Evolutionary conservation across 495 filamentous ascomycete species (phyloP), one percentile per base, ranked within the genome.

Genomic region (Staphylotrichum longicolle): DNA sequence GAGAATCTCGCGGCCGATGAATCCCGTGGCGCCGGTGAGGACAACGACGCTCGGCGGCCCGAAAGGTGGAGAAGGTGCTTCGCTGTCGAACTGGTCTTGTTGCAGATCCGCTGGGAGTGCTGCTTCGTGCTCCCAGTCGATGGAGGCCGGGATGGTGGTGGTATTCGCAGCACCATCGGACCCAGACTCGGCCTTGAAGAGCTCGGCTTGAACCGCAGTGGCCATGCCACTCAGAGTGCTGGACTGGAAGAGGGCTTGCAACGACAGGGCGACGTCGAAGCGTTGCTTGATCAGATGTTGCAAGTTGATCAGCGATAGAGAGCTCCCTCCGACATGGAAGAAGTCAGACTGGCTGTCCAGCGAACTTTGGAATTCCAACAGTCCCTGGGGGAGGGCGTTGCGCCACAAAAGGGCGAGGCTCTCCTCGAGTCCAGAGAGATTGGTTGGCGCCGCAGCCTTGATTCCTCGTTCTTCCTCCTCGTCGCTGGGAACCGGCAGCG

Each of bases 11-110:
- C 54, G 15, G 9, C 73, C 72, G 6, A 75, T 60, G 47, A 70
- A 72, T 0, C 73, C 72, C 9, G 72, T 74, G 1, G 74, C 67
- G 5, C 74, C 74, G 0, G 73, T 74, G 7, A 75, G 48, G 5
- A 70, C 42, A 20, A 77, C 32, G 1, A 39, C 42, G 14, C 2
- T 7, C 7, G 52, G 27, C 3, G n/a, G 42, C 1, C 2, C 10
- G 12, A 6, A 12, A 15, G 40, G 35, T 1, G n/a, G 5, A 3
- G 5, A 8, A 27, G 14, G 8, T 14, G 39, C 14, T 4, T n/a
- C 20, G 39, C 35, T 27, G 14, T 34, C 10, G 40, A 61, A 14
- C 20, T 27, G 20, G 20, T 27, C 20, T 27, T 27, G 20, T 27
- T 27, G 20, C 20, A 34, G 40, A 41, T 2, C 8, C 6, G 4